Percentiles rank a stretch among this genome's conserved stretches.
phyloP scores from a whole-genome alignment of 1,139 yeast genomes.

The Hyphopichia burtonii region DNA sequence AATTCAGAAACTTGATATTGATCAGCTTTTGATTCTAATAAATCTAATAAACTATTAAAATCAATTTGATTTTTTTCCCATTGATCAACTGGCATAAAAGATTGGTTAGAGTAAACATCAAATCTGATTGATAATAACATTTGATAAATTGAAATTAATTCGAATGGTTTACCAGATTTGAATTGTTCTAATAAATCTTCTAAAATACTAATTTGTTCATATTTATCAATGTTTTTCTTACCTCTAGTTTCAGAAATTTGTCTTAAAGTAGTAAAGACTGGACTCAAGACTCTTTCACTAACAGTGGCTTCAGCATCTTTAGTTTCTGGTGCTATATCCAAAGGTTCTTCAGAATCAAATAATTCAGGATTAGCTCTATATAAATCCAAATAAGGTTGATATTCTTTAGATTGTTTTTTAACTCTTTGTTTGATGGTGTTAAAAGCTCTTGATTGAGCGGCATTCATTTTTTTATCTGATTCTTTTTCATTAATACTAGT shows the following conservation, averaged over 20 bases:
- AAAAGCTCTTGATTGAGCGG: slow-evolving; percentile 82
- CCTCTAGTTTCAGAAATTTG: slow-evolving; percentile 88
- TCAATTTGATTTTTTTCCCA: slow-evolving; percentile 77
- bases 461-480: slow-evolving; percentile 69
- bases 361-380: slow-evolving; percentile 71
- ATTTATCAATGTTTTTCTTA: slow-evolving; percentile 86
- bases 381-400: slow-evolving; percentile 54
- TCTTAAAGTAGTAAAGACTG: slow-evolving; percentile 72
- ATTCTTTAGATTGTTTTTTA: slow-evolving; percentile 74
- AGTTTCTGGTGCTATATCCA: slow-evolving; percentile 21
- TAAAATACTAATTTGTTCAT: slow-evolving; percentile 71
- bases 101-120: slow-evolving; percentile 67
- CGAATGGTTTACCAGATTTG: slow-evolving; percentile 51
- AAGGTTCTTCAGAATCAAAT: slow-evolving; percentile 57
- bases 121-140: slow-evolving; percentile 86
- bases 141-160: slow-evolving; percentile 73
- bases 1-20: slow-evolving; percentile 74
- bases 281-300: slow-evolving; percentile 30
- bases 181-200: slow-evolving; percentile 53
- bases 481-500: slow-evolving; percentile 57
- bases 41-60: slow-evolving; percentile 57
- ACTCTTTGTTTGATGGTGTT: slow-evolving; percentile 88
- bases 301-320: slow-evolving; percentile 19
- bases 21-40: slow-evolving; percentile 61
- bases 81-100: slow-evolving; percentile 75